Evolutionary conservation across 2,329 filamentous ascomycete genomes (phyloP).

Genomic region (Pseudocercospora macadamiae): DNA sequence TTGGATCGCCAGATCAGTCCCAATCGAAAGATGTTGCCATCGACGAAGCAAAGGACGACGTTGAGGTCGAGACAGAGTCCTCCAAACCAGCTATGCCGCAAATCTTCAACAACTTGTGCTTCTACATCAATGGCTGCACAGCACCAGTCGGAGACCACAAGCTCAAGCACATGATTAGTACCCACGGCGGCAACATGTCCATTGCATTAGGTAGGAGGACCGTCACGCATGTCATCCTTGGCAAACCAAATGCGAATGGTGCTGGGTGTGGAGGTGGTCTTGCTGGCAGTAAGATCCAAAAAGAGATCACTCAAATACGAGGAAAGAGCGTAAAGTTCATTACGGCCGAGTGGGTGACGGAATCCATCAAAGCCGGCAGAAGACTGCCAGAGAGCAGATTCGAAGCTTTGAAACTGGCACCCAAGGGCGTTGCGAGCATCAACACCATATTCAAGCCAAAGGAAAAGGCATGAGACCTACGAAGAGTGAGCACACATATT

Average conservation of each 20-base stretch:
- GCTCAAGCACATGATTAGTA: conserved; percentile 74
- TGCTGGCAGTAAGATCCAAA: conserved; percentile 76
- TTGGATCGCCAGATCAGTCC: background rate
- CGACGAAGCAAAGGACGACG: background rate
- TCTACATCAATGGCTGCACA: conserved; percentile 89
- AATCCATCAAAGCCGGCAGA: conserved; percentile 76
- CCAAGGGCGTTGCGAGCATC: conserved; percentile 67
- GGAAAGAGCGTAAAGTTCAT: conserved; percentile 78
- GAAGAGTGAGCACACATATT: background rate
- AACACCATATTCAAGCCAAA: conserved; percentile 41
- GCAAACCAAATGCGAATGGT: conserved; percentile 52
- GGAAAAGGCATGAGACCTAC: conserved; percentile 9
- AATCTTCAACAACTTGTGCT: conserved; percentile 64
- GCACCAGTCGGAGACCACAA: conserved; percentile 84
- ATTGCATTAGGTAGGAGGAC: conserved; percentile 70
- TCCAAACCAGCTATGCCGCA: conserved; percentile 25
- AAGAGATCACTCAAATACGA: conserved; percentile 69
- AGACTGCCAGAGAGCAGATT: conserved; percentile 76
- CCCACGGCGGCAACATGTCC: conserved; percentile 73
- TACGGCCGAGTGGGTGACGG: conserved; percentile 80
- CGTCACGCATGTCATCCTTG: conserved; percentile 86
- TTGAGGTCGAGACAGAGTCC: background rate
- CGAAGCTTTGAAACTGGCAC: conserved; percentile 63
- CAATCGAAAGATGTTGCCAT: background rate
- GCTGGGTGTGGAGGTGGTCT: conserved; percentile 69